Base-by-base conservation (phyloP, 1,284 basidiomycete genomes). In the Trichosporon asahii region DNA sequence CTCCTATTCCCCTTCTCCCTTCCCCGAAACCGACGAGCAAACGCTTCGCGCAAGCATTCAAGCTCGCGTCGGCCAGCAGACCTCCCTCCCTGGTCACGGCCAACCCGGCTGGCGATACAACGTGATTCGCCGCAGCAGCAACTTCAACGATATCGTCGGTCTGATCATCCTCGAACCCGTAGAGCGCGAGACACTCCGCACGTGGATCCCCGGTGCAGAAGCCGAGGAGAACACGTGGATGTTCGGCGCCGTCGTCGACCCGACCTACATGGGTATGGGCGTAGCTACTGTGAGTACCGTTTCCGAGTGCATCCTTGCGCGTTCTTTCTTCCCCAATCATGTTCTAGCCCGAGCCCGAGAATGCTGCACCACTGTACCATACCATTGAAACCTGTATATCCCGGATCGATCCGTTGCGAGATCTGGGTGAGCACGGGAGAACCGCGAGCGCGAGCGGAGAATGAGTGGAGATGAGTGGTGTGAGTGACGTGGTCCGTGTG, bases 211-310 rank as follows among this genome's bases (percentile, higher is more conserved):
- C 3, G 29, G 57, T 8, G 57, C 29, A 4, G 57, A 61, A 5
- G 57, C 23, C 27, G 57, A 61, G 15, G 57, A 61, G 15, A 61
- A 31, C 57, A 61, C 57, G 27, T 61, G 57, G 57, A 61, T 61
- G 57, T 61, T 61, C 57, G 57, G 57, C 15, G 57, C 57, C 18
- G 57, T 61, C 29, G 27, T 61, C 9, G 57, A 61, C 57, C 57
- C 57, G 15, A 31, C 57, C 57, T 61, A 61, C 57, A 61, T 61
- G 57, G 57, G 57, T 18, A 61, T 61, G 57, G 57, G 57, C 15
- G 57, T 61, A 33, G 57, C 57, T 61, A 61, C 57, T 31, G 57
- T 61, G 57, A 61, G 57, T 61, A 15, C 8, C 57, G 15, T 9
- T 31, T 31, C 57, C 33, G 27, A 8, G 15, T n/a, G 7, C 7